Evolutionary conservation across 2,329 filamentous ascomycete genomes (phyloP), one percentile per base, ranked within the genome.

Genomic region (Claviceps sp.): DNA sequence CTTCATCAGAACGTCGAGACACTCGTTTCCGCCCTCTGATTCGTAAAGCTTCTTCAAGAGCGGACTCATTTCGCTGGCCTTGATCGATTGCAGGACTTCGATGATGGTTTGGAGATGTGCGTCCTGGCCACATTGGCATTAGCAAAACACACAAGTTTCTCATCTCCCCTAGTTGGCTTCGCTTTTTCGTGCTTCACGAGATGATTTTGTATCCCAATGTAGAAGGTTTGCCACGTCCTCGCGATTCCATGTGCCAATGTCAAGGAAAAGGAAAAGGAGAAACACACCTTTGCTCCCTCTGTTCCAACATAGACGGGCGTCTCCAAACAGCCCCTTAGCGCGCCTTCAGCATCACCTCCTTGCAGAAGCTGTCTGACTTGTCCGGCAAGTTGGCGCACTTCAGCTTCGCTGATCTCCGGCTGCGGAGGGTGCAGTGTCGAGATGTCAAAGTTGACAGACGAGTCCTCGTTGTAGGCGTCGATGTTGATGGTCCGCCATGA

Each of bases 31-130:
- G 55, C 87, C 87, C 49, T 86, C 81, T 11, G 84, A 82, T 54
- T 73, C 74, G 71, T 93, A 89, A 63, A 97, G 85, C 53, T 83
- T 80, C 70, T 84, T 82, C 59, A 98, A 74, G 62, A 97, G 82
- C 14, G 88, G 86, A 57, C 84, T 89, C 87, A 97, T 97, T 61
- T 98, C 93, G 61, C 87, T 87, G 64, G 93, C 89, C 67, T 95
- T 90, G 71, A 97, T 97, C 20, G 89, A 93, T 70, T 95, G 90
- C 58, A 98, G 75, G 54, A 97, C 90, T 71, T 98, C 93, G 55
- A 89, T 82, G 42, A 98, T 86, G 20, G 87, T 91, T 59, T 87
- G 82, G 57, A 95, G 74, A 67, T 97, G 89, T 34, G 89, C 75
- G 58, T 95, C 89, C 84, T 95, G 68, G 56, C 56, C 4, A 43